Base-by-base conservation (phyloP, 805 yeast genomes). In the Starmerella bombicola region DNA sequence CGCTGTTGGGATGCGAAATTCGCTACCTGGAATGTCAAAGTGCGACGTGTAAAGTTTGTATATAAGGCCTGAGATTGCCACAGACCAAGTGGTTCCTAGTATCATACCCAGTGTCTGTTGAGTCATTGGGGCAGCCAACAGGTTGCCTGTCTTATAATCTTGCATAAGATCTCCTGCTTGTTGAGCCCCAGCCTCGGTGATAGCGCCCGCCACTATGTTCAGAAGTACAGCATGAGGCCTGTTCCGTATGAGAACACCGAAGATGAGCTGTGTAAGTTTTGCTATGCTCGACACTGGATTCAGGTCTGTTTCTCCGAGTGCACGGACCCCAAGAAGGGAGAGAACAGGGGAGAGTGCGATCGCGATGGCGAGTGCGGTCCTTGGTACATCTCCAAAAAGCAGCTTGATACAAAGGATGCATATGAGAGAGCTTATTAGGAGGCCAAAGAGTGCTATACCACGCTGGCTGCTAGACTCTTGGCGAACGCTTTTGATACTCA, bases 111-210 rank as follows among this genome's bases (percentile, higher is more conserved):
- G 56, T 52, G 91, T 86, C 60, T 91, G 98, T 3, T 93, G 93
- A 46, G 70, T 72, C 15, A 95, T 95, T 0, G 94, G 80, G 0
- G 97, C 96, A 13, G 93, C 94, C 2, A 88, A 55, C 39, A 88
- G 60, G 60, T 82, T 88, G 0, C 97, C 97, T 0, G 98, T 86
- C 58, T 91, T 91, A 51, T 88, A 67, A 62, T 91, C 97, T 64
- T 88, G 98, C 94, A 91, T 82, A 55, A 88, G 67, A 61, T 88
- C 98, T 23, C 98, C 97, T 2, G 97, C 96, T 62, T 88, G 98
- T 63, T 91, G 97, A 2, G 98, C 95, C 7, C 97, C 97, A 0
- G 97, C 96, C 63, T 88, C 98, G 1, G 97, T 93, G 31, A 88
- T 77, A 12, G 95, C 98, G 15, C 98, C 98, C 3, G 96, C 95